Evolutionary conservation across 148 eudicot genomes (phyloP).

Genomic region (Vaccinium macrocarpon): DNA sequence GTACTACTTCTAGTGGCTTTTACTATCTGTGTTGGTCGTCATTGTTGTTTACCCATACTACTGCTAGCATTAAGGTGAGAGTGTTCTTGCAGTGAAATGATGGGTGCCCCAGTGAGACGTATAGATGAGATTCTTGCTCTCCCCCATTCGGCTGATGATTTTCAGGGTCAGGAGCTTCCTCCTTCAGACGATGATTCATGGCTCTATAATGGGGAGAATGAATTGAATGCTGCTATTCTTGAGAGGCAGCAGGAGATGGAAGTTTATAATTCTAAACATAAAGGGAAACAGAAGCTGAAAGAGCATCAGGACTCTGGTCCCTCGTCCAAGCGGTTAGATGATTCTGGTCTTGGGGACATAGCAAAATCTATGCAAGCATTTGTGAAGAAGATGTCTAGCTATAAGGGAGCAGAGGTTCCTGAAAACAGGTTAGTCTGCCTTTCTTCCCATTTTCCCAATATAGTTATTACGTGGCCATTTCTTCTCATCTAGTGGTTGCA

Average conservation of each 20-base stretch:
- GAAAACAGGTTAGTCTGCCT: slow-evolving; percentile 53
- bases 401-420: slow-evolving; percentile 94
- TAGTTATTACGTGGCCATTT: background rate
- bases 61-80: slow-evolving; percentile 3
- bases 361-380: slow-evolving; percentile 84
- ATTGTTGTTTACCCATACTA: background rate
- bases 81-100: slow-evolving; percentile 51
- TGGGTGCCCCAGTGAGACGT: slow-evolving; percentile 71
- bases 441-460: background rate
- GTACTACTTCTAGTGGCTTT: background rate
- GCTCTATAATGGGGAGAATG: slow-evolving; percentile 91
- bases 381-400: slow-evolving; percentile 71
- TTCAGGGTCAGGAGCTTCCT: slow-evolving; percentile 57
- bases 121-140: slow-evolving; percentile 84
- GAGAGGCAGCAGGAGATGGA: slow-evolving; percentile 92
- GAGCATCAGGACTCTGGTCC: slow-evolving; percentile 43
- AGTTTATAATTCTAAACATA: slow-evolving; percentile 46
- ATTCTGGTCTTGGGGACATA: slow-evolving; percentile 66
- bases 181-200: slow-evolving; percentile 89
- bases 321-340: slow-evolving; percentile 31
- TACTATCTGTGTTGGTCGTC: background rate
- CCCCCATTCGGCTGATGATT: slow-evolving; percentile 59
- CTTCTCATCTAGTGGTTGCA: background rate
- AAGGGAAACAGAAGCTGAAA: slow-evolving; percentile 60
- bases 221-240: slow-evolving; percentile 73